These are phyloP conservation scores for Amaranthus tricolor DNA, from an alignment of 179 eudicot species.

Conservation along the genomic window DNA sequence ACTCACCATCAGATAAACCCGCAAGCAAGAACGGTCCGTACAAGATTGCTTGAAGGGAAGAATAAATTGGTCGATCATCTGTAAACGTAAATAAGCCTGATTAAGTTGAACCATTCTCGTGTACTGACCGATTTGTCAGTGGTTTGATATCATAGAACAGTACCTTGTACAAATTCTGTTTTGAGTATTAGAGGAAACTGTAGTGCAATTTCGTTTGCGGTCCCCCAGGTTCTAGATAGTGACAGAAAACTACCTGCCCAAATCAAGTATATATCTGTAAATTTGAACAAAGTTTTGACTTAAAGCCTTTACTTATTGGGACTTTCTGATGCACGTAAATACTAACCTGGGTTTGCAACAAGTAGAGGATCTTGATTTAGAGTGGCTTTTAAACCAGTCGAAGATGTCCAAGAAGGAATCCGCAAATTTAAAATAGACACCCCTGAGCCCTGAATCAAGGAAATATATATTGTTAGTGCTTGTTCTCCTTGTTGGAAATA, in stretches of 20 bases:
- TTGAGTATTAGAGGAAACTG: slow-evolving; percentile 58
- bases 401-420: slow-evolving; percentile 71
- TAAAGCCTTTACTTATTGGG: too few species aligned
- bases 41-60: slow-evolving; percentile 61
- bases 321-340: neutral
- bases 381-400: slow-evolving; percentile 46
- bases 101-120: neutral
- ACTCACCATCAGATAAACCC: slow-evolving; percentile 61
- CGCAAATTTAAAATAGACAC: slow-evolving; percentile 58
- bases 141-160: neutral
- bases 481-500: too few species aligned
- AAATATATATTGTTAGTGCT: neutral
- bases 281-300: neutral
- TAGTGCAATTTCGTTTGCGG: slow-evolving; percentile 48
- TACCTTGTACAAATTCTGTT: slow-evolving; percentile 76
- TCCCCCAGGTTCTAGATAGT: slow-evolving; percentile 49
- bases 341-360: slow-evolving; percentile 54
- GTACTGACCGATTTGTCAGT: too few species aligned
- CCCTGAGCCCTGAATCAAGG: slow-evolving; percentile 21
- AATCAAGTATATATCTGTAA: neutral
- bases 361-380: slow-evolving; percentile 43
- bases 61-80: slow-evolving; percentile 77
- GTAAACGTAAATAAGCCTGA: slow-evolving; percentile 9
- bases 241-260: slow-evolving; percentile 61
- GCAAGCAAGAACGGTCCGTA: slow-evolving; percentile 86